phyloP scores from a whole-genome alignment of 768 basidiomycete species.

The Suillus fuscotomentosus region DNA sequence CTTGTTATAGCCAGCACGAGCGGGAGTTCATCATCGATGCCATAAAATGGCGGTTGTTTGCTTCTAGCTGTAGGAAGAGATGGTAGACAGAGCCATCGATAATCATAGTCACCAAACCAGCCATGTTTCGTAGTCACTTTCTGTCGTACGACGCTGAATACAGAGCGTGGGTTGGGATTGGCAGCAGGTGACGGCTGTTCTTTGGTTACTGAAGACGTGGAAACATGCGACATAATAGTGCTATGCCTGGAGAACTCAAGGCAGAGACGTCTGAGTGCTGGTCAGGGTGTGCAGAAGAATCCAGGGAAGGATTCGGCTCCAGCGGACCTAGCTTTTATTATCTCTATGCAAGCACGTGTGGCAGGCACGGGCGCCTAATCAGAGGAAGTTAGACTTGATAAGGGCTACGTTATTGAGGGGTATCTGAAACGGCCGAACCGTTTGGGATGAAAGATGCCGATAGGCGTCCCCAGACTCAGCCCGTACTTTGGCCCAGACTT shows the following conservation, averaged over 20 bases:
- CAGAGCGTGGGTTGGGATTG: slow-evolving; percentile 10
- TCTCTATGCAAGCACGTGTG: not conserved
- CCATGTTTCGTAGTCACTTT: slow-evolving; percentile 56
- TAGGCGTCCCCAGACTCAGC: no score
- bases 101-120: slow-evolving; percentile 87
- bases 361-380: not conserved
- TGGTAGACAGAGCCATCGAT: slow-evolving; percentile 71
- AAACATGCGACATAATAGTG: slow-evolving; percentile 7
- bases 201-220: slow-evolving; percentile 11
- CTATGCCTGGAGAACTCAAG: not conserved
- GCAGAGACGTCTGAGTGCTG: not conserved
- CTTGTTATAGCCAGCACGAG: slow-evolving; percentile 69
- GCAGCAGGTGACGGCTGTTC: slow-evolving; percentile 17
- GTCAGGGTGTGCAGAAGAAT: no score
- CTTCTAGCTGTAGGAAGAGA: slow-evolving; percentile 45
- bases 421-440: no score
- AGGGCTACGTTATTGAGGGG: not conserved
- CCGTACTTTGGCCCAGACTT: no score
- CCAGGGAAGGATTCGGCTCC: not conserved
- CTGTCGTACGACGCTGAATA: slow-evolving; percentile 14
- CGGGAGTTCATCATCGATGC: slow-evolving; percentile 69
- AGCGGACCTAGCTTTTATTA: not conserved
- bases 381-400: not conserved
- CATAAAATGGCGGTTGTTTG: slow-evolving; percentile 69
- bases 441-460: no score